A percentile compares a stretch with the other conserved stretches of the same genome.
Evolutionary conservation across 345 rosid species (phyloP).

Genomic region (Luvunga scandens): DNA sequence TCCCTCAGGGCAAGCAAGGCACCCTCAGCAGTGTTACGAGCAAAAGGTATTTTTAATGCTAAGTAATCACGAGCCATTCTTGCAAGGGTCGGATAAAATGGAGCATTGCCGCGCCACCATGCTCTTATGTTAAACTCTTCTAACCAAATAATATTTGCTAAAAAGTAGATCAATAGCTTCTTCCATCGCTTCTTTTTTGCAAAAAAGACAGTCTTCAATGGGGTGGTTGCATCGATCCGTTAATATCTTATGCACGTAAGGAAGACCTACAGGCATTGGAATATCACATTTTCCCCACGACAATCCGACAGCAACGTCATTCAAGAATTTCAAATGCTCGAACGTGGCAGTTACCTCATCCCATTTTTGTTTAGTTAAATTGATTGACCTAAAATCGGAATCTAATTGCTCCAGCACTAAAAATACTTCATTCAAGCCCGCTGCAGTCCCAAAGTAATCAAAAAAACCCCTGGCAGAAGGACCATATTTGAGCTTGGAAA

Average conservation of each 20-base stretch:
- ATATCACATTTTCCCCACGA: rapidly evolving
- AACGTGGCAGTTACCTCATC: not conserved
- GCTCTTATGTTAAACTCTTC: not conserved
- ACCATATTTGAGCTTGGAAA: not conserved
- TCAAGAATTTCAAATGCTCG: not conserved
- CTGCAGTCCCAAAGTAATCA: too few species aligned
- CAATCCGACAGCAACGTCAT: rapidly evolving
- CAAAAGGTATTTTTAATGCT: not conserved
- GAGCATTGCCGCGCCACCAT: not conserved
- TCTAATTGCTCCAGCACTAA: not conserved
- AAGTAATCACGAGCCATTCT: constrained; percentile 17
- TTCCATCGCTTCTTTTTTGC: not conserved
- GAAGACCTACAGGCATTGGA: too few species aligned
- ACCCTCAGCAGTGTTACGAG: rapidly evolving
- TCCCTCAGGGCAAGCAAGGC: rapidly evolving
- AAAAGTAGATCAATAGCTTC: not conserved
- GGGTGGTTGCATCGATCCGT: not conserved
- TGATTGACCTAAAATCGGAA: not conserved
- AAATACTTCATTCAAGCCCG: not conserved
- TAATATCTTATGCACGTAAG: not conserved
- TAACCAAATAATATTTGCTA: not conserved
- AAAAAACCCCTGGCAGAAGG: rapidly evolving
- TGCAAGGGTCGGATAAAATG: not conserved
- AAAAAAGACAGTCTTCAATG: not conserved
- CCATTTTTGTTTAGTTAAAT: not conserved